Base-by-base conservation (phyloP, 345 rosid genomes). In the Heritiera littoralis region DNA sequence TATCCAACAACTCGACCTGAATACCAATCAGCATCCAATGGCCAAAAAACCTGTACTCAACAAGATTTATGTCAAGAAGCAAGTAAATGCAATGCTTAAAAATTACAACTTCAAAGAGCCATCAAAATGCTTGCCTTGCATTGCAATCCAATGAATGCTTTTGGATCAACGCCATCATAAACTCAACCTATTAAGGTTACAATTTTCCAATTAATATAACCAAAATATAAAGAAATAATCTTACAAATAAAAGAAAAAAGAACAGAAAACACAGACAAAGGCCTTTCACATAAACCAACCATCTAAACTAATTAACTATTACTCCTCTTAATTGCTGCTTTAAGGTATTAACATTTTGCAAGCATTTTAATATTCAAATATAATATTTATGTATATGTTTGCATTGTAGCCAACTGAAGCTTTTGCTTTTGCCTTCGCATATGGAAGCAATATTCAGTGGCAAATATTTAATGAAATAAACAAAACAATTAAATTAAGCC, bases 11-110 rank as follows among this genome's bases (percentile, higher is more conserved):
- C 83, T 72, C 81, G 79, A 74, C 98, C 98, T 3, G 83, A 76
- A 79, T 93, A 93, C 98, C 97, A 95, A 81, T 89, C 88, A 85
- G 91, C 92, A 82, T 95, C 98, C 88, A 93, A 78, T 45, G 99
- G 99, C 99, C 99, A 95, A 84, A 83, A 93, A 45, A 95, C 93
- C 99, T 95, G 91, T 65, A 78, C 66, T 66, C 61, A 72, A 82
- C 66, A 59, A 73, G 77, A 40, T 15, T 72, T 67, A 77, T 61
- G 54, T 68, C 63, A 77, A 58, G 60, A 72, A 40, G 43, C 75
- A 38, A 38, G 66, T 51, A 77, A 51, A n/a, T 9, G 28, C 23
- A 40, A 40, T 20, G 52, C 4, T 46, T 32, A 71, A 41, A 76
- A 72, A 38, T 49, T 35, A 3, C 55, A 38, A 78, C 65, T 78